Conservation (phyloP, 805 yeast genomes). For the Blastobotrys peoriensis region DNA sequence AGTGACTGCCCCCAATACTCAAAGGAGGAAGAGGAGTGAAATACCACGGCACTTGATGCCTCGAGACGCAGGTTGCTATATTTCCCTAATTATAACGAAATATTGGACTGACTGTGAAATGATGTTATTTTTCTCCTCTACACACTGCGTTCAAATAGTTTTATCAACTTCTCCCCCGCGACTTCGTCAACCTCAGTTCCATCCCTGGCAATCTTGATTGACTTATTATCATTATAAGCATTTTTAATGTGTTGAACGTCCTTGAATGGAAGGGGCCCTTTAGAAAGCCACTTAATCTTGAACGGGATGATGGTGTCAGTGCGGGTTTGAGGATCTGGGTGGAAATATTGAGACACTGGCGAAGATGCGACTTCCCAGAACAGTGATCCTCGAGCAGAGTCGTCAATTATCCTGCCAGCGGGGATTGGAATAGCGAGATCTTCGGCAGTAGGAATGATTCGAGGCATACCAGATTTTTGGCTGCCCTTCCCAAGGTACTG, state of each 20-base stretch:
- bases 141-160: conserved; percentile 22
- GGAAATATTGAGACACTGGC: conserved; percentile 15
- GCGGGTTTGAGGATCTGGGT: background rate
- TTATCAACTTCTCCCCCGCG: conserved; percentile 28
- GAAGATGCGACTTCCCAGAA: conserved; percentile 34
- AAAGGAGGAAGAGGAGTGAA: background rate
- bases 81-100: too few species aligned
- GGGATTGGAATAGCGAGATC: conserved; percentile 17
- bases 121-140: background rate
- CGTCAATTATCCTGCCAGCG: conserved; percentile 22
- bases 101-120: background rate
- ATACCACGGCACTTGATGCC: too few species aligned
- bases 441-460: conserved; percentile 10
- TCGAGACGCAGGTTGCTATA: too few species aligned
- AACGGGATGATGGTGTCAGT: conserved; percentile 30
- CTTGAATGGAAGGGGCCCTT: conserved; percentile 25
- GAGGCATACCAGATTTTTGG: conserved; percentile 1
- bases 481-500: background rate
- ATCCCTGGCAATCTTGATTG: conserved; percentile 38
- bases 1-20: background rate
- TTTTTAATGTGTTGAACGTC: conserved; percentile 30
- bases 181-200: conserved; percentile 37
- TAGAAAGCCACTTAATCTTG: conserved; percentile 32
- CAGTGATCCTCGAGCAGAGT: conserved; percentile 30
- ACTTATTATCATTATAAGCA: conserved; percentile 32